phyloP scores from a whole-genome alignment of 1,284 basidiomycete genomes.

The Ustilago xerochloae region DNA sequence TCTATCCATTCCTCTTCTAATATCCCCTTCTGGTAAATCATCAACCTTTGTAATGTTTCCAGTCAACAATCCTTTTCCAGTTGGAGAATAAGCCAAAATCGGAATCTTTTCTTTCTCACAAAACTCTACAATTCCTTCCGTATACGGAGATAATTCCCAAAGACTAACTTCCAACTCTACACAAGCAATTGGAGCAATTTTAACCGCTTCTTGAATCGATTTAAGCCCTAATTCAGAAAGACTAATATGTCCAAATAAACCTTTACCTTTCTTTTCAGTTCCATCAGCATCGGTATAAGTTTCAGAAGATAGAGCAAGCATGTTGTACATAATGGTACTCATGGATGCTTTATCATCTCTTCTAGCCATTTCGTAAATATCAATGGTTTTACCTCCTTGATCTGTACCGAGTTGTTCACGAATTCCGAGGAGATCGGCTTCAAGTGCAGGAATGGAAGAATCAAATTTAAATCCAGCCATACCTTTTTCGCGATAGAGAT shows the following conservation, averaged over 20 bases:
- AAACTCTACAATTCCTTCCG: conserved; percentile 68
- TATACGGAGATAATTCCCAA: conserved; percentile 72
- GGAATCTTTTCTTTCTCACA: conserved; percentile 72
- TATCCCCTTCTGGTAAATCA: conserved; percentile 73
- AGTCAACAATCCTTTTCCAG: conserved; percentile 73
- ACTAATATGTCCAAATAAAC: conserved; percentile 59
- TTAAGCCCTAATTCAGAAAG: conserved; percentile 57
- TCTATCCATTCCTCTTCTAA: conserved; percentile 68
- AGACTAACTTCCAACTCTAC: conserved; percentile 77
- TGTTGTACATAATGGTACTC: conserved; percentile 50
- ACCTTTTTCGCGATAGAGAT: conserved; percentile 24
- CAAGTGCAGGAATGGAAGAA: conserved; percentile 35
- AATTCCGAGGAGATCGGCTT: conserved; percentile 42
- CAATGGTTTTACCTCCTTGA: conserved; percentile 52
- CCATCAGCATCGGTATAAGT: conserved; percentile 36
- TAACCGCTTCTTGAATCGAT: conserved; percentile 51
- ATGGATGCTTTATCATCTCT: conserved; percentile 28
- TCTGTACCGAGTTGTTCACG: conserved; percentile 50
- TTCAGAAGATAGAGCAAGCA: conserved; percentile 41
- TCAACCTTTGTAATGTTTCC: conserved; percentile 72
- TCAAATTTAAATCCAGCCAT: conserved; percentile 39
- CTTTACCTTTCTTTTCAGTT: conserved; percentile 42
- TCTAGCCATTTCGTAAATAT: conserved; percentile 59
- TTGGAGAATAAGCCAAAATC: conserved; percentile 74
- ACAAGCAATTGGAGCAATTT: conserved; percentile 70